These are phyloP conservation scores for Meira miltonrushii DNA, from an alignment of 1,284 basidiomycete genomes.

Conservation along the genomic window DNA sequence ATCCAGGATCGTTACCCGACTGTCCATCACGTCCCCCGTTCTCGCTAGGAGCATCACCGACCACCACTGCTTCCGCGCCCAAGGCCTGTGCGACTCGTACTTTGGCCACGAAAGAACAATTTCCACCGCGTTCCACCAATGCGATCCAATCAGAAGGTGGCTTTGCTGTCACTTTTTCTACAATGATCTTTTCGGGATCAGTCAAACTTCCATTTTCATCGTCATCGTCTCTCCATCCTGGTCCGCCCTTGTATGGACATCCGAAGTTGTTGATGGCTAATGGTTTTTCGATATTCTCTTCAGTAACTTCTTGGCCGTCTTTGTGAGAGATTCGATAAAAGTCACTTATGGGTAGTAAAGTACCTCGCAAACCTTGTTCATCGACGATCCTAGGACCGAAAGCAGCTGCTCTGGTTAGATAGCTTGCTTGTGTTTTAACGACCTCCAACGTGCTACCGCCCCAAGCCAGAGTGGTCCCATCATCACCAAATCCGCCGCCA, in stretches of 20 bases:
- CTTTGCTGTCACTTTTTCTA: background rate
- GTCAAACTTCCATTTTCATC: slow-evolving; percentile 20
- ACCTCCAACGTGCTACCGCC: slow-evolving; percentile 41
- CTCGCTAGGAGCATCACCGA: slow-evolving; percentile 31
- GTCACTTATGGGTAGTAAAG: slow-evolving; percentile 34
- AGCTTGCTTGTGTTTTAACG: slow-evolving; percentile 40
- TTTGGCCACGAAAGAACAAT: slow-evolving; percentile 46
- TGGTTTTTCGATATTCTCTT: background rate
- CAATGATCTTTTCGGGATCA: background rate
- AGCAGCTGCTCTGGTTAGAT: slow-evolving; percentile 44
- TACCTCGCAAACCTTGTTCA: slow-evolving; percentile 37
- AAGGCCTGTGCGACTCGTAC: slow-evolving; percentile 45
- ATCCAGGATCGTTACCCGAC: slow-evolving; percentile 34
- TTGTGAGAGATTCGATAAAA: slow-evolving; percentile 32
- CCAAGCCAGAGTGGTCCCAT: slow-evolving; percentile 31
- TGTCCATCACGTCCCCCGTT: slow-evolving; percentile 20
- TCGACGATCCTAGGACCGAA: slow-evolving; percentile 40
- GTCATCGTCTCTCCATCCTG: slow-evolving; percentile 24
- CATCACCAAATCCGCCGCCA: slow-evolving; percentile 24
- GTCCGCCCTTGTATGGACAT: slow-evolving; percentile 36
- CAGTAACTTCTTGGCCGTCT: slow-evolving; percentile 1
- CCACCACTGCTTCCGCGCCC: slow-evolving; percentile 48
- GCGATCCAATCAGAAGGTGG: slow-evolving; percentile 49
- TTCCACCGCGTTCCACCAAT: slow-evolving; percentile 43
- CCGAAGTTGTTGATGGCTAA: slow-evolving; percentile 20